These are phyloP conservation scores for Calycina herbarum DNA, from an alignment of 2,329 filamentous ascomycete genomes.

Conservation along the genomic window DNA sequence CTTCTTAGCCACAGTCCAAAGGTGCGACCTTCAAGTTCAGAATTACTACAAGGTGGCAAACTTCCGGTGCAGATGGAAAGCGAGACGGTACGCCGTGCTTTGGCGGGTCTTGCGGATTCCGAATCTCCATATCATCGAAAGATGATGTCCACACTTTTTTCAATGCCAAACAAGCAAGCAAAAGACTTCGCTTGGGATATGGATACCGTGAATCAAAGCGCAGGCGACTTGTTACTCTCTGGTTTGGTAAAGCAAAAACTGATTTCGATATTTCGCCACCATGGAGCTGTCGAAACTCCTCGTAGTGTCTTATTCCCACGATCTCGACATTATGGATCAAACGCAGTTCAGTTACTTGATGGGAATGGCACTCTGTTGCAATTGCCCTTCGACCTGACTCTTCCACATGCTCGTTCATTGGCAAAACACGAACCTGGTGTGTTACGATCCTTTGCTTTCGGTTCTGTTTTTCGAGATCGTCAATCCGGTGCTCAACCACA, in stretches of 20 bases:
- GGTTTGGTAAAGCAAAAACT: constrained; percentile 73
- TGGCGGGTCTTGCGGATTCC: constrained; percentile 78
- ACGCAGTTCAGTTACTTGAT: constrained; percentile 79
- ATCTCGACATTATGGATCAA: constrained; percentile 72
- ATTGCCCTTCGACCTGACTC: constrained; percentile 88
- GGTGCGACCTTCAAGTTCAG: constrained; percentile 77
- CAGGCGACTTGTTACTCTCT: constrained; percentile 66
- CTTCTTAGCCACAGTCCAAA: constrained; percentile 81
- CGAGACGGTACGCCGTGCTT: constrained; percentile 80
- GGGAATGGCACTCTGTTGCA: constrained; percentile 84
- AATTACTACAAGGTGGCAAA: constrained; percentile 81
- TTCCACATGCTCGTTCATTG: constrained; percentile 83
- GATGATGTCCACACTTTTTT: constrained; percentile 83
- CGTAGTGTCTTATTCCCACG: constrained; percentile 78
- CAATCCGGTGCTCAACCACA: constrained; percentile 77
- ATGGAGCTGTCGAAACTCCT: constrained; percentile 82
- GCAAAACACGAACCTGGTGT: constrained; percentile 69
- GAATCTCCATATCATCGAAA: constrained; percentile 87
- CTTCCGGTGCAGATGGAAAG: constrained; percentile 91
- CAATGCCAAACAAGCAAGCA: constrained; percentile 67
- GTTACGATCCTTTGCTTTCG: constrained; percentile 82
- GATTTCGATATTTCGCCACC: constrained; percentile 77
- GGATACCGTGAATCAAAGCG: constrained; percentile 54
- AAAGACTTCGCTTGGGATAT: constrained; percentile 82
- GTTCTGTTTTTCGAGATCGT: constrained; percentile 80